Evolutionary conservation across 768 basidiomycete species (phyloP), one percentile per base, ranked within the genome.

Genomic region (Omphalotus guepiniiformis): DNA sequence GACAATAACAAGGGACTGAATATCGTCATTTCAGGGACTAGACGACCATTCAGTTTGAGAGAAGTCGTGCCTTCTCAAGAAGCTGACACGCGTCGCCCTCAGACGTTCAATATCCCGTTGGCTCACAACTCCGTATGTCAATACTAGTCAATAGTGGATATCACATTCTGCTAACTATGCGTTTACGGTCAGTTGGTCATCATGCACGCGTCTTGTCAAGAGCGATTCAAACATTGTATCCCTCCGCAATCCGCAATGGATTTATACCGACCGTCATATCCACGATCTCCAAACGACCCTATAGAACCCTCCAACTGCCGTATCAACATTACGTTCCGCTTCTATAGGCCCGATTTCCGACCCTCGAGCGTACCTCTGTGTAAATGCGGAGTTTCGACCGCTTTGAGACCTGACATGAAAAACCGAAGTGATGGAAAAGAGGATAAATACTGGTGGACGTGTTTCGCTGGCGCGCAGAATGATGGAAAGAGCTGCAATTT

Each of bases 201-300:
- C 48, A 92, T 92, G 89, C 90, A 92, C 55, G 86, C 88, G 1
- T 79, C 82, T 13, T 85, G 83, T 49, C 89, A 92, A 69, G 89
- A 92, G 58, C 71, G 69, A 32, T 92, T 85, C 67, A 92, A 92
- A 56, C 88, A 91, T 53, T 75, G 80, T 3, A 75, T 91, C 15
- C 88, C 85, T 16, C 83, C 88, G 1, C 86, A 88, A 51, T 61
- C 70, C 9, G 68, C 76, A 2, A 74, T 92, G 32, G 89, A 92
- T 57, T 55, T 85, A n/a, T 90, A 80, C 59, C 76, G 75, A 26
- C 88, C 89, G 3, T 58, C 74, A 1, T 73, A 64, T 52, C 77
- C 82, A 27, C 57, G 42, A n/a, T 19, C 29, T 47, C 37, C 36
- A 16, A 28, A 38, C 35, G 45, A 36, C 11, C 53, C 49, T 3